Conservation (phyloP, 495 filamentous ascomycete species). For the Aspergillus haitiensis region DNA sequence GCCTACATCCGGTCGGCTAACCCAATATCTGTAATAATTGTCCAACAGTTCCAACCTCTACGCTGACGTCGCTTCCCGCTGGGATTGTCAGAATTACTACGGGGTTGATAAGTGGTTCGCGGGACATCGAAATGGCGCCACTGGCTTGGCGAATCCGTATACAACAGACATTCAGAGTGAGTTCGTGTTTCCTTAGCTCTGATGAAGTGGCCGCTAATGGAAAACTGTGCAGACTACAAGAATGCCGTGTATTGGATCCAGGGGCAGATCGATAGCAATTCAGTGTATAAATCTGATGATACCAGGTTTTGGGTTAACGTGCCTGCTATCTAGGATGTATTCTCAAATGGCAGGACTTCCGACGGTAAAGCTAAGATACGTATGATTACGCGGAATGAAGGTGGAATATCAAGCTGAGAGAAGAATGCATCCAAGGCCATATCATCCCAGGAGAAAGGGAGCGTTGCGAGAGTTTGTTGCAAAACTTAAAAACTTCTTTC, state of each 20-base stretch:
- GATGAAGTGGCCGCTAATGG: background rate
- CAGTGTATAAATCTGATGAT: conserved; percentile 26
- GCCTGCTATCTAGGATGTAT: conserved; percentile 23
- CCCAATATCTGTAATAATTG: background rate
- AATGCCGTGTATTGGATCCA: conserved; percentile 30
- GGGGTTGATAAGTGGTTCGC: conserved; percentile 31
- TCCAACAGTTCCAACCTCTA: conserved; percentile 20
- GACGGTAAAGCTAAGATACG: too few species aligned
- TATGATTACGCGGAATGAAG: too few species aligned
- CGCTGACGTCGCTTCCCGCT: conserved; percentile 27
- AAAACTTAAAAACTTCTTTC: too few species aligned
- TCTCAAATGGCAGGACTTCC: background rate
- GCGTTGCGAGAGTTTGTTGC: too few species aligned
- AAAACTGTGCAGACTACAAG: conserved; percentile 22
- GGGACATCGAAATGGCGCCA: conserved; percentile 29
- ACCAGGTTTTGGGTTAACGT: conserved; percentile 32
- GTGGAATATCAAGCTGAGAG: too few species aligned
- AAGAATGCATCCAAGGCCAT: too few species aligned
- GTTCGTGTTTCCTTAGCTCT: conserved; percentile 1
- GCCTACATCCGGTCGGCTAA: too few species aligned
- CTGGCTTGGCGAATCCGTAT: conserved; percentile 24
- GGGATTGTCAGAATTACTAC: conserved; percentile 28
- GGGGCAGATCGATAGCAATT: conserved; percentile 30
- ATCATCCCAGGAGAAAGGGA: too few species aligned
- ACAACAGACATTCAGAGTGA: conserved; percentile 26